Conservation (phyloP, 108 stramenopile species). For the Cyclotella baltica region DNA sequence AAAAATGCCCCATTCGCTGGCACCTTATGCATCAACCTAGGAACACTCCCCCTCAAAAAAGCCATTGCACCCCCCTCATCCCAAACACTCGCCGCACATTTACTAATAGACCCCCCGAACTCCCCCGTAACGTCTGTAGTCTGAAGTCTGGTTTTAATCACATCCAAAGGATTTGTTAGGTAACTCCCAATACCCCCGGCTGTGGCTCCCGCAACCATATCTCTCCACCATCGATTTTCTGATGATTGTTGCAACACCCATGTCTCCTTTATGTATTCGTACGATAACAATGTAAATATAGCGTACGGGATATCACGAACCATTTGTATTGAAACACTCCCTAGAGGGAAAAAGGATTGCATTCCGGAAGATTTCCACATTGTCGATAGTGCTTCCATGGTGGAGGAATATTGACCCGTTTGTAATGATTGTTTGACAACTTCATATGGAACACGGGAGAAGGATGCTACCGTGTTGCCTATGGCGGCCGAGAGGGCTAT, state of each 20-base stretch:
- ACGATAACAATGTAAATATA: conserved; percentile 90
- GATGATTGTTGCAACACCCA: conserved; percentile 45
- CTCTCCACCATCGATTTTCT: conserved; percentile 53
- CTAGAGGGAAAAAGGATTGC: conserved; percentile 85
- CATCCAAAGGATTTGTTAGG: conserved; percentile 94
- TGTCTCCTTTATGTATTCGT: conserved; percentile 85
- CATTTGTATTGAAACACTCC: conserved; percentile 91
- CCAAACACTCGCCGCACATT: conserved; percentile 59
- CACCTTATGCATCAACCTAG: conserved; percentile 93
- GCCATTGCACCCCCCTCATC: conserved; percentile 80
- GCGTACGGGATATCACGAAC: conserved; percentile 96
- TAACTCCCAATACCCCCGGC: conserved; percentile 92
- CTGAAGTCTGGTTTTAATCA: conserved; percentile 94
- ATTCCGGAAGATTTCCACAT: conserved; percentile 70
- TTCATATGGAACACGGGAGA: conserved; percentile 96
- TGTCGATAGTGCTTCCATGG: conserved; percentile 64
- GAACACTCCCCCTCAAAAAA: conserved; percentile 90
- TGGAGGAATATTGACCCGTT: conserved; percentile 81
- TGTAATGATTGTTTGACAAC: conserved; percentile 96
- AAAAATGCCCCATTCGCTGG: conserved; percentile 97
- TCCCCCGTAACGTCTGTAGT: conserved; percentile 57
- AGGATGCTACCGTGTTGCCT: conserved; percentile 89
- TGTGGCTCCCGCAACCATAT: conserved; percentile 89
- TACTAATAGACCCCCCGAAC: conserved; percentile 72
- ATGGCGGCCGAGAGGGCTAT: conserved; percentile 88